Evolutionary conservation across 495 filamentous ascomycete genomes (phyloP), one percentile per base, ranked within the genome.

Genomic region (Bathelium albidoporum): DNA sequence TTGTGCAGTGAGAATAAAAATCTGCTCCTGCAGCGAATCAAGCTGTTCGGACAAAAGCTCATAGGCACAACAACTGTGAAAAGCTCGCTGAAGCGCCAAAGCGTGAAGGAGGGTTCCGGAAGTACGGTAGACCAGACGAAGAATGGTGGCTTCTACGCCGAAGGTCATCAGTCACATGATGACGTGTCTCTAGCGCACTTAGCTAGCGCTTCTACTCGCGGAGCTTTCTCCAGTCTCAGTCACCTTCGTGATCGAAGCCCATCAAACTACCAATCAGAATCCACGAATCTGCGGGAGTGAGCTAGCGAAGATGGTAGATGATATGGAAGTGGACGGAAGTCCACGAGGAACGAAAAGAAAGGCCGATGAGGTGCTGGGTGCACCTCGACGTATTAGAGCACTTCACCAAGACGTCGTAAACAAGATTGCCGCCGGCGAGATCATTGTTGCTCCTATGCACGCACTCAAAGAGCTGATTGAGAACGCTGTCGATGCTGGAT

Each of bases 371-470:
- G 60, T 69, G 39, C 60, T 70, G 9, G 67, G 73, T 32, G 79
- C 79, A 58, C 86, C 87, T 16, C 87, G 85, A 64, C 81, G 87
- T 43, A 93, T 93, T 71, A 85, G 96, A 89, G 87, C 91, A 31
- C 83, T 99, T 20, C 89, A 96, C 72, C 87, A 89, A 70, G 91
- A 96, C 79, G 95, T 99, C 44, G 90, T 97, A 63, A 97, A 97
- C 78, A 97, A 97, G 76, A 99, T 99, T 68, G 95, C 95, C 9
- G 95, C 95, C n/a, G 95, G 95, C 18, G 95, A 99, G 72, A 99
- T 97, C 65, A 97, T 99, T 60, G 91, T 97, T 59, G 94, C 95
- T 12, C 95, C 95, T 26, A 91, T 97, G 64, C 90, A 99, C 72
- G 95, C 95, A 22, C 76, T 99, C 32, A 99, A 99, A 77, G 95